Base-by-base conservation (phyloP, 352 stramenopile species). In the Globisporangium paroecandrum region DNA sequence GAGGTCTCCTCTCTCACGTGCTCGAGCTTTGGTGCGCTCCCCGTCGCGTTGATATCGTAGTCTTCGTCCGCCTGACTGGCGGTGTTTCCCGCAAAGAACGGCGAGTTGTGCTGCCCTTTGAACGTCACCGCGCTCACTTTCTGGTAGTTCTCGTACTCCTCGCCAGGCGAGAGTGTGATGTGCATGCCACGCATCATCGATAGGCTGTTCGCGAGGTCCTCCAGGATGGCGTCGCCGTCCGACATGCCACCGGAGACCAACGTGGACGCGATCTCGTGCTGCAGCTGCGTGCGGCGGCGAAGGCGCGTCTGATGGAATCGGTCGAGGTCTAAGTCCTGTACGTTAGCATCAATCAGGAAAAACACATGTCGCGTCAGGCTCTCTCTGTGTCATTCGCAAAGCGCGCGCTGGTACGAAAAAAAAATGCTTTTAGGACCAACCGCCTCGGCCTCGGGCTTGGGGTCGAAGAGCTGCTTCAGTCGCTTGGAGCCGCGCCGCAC, bases 141-240 rank as follows among this genome's bases (percentile, higher is more conserved):
- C 64, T 87, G 77, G 62, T 87, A 89, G 55, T 90, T 84, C 72
- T 88, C 82, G 56, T 89, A 90, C 51, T 90, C 82, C 65, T 90
- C 82, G 24, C 79, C 82, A 1, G 82, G 82, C 24, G 82, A 90
- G 34, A 90, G 79, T 20, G 82, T 83, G 79, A 90, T 85, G 64
- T 73, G 77, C 43, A 90, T 84, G 49, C 79, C 74, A 10, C 82
- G 75, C 27, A 62, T 71, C 73, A 79, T 77, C 15, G 71, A 77
- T 0, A 73, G 77, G 58, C 77, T 77, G 60, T 60, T 62, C 12
- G 77, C 61, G 27, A 77, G 67, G 43, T 66, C 62, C 18, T 68
- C 64, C 25, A 72, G n/a, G 57, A 66, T 67, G 13, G 63, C 67
- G 55, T 86, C 68, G 38, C 56, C 38, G 56, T 62, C 54, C 22